Evolutionary conservation across 306 rosid genomes (phyloP).

Genomic region (Medicago lupulina): DNA sequence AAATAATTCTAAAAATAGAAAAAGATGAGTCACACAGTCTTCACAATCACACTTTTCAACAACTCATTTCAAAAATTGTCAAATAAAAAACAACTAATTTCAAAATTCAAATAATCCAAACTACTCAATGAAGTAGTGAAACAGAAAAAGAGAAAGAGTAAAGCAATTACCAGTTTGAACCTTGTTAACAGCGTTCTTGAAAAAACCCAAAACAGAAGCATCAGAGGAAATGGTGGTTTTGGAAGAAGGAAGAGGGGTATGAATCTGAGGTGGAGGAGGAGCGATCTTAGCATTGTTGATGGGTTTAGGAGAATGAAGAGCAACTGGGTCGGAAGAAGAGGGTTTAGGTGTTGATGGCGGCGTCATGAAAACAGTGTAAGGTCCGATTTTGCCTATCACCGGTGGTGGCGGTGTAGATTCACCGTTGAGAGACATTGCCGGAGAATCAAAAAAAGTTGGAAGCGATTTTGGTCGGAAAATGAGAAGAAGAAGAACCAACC

Average conservation of each 20-base stretch:
- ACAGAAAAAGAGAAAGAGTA: constrained; percentile 7
- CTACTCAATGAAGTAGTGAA: neutral
- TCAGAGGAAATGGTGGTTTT: constrained; percentile 41
- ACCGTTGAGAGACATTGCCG: constrained; percentile 69
- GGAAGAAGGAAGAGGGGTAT: constrained; percentile 46
- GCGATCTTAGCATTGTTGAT: constrained; percentile 57
- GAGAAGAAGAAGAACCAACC: neutral
- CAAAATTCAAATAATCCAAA: constrained; percentile 28
- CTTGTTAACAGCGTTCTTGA: constrained; percentile 75
- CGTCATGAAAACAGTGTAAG: constrained; percentile 97
- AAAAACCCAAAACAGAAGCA: constrained; percentile 66
- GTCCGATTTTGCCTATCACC: constrained; percentile 89
- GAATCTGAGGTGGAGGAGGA: constrained; percentile 87
- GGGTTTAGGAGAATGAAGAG: constrained; percentile 62
- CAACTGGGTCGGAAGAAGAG: constrained; percentile 31
- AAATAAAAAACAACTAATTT: neutral
- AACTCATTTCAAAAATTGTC: constrained; percentile 8
- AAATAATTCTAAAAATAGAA: neutral
- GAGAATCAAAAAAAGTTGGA: neutral
- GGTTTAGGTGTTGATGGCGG: constrained; percentile 90
- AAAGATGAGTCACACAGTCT: neutral
- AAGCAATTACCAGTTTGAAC: constrained; percentile 72
- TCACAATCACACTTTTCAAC: constrained; percentile 16
- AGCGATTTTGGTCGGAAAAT: constrained; percentile 3
- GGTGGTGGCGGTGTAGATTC: constrained; percentile 86